Percentiles rank a stretch among this genome's conserved stretches.
Conservation (phyloP, 2,329 filamentous ascomycete species). For the Colletotrichum sp. region DNA sequence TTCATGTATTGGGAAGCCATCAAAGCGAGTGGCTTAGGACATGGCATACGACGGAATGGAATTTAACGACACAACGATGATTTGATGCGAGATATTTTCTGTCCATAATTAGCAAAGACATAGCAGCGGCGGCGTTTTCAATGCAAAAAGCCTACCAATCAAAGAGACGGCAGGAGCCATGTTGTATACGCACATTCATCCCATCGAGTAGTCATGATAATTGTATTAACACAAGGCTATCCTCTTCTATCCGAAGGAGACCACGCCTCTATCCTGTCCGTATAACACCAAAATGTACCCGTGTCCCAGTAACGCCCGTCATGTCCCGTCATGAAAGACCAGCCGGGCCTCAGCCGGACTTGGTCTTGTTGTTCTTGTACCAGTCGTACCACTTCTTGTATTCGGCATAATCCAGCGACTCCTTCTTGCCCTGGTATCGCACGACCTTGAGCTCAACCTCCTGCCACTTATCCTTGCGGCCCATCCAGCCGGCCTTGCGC, state of each 20-base stretch:
- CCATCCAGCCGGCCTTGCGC: constrained; percentile 92
- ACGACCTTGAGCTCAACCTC: constrained; percentile 81
- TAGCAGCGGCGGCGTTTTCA: neutral
- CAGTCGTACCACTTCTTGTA: constrained; percentile 84
- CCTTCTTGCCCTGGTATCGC: constrained; percentile 86
- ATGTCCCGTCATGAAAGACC: neutral
- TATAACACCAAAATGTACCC: neutral
- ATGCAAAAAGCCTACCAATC: neutral
- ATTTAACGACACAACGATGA: neutral
- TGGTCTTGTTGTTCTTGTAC: constrained; percentile 49
- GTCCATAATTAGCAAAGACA: neutral
- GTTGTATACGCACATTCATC: neutral
- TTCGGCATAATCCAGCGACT: constrained; percentile 71
- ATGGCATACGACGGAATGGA: neutral
- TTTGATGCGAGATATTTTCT: neutral
- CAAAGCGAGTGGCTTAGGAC: neutral
- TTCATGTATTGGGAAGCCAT: neutral
- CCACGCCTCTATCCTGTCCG: neutral
- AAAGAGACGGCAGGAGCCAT: neutral
- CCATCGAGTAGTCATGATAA: neutral
- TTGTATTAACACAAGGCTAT: constrained; percentile 8
- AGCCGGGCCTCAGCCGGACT: constrained; percentile 4
- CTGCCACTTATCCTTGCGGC: constrained; percentile 79
- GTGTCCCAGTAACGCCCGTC: constrained; percentile 1
- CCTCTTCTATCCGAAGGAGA: neutral